Evolutionary conservation across 202 grass and related monocot species (phyloP).

Genomic region (Dendrocalamus latiflorus): DNA sequence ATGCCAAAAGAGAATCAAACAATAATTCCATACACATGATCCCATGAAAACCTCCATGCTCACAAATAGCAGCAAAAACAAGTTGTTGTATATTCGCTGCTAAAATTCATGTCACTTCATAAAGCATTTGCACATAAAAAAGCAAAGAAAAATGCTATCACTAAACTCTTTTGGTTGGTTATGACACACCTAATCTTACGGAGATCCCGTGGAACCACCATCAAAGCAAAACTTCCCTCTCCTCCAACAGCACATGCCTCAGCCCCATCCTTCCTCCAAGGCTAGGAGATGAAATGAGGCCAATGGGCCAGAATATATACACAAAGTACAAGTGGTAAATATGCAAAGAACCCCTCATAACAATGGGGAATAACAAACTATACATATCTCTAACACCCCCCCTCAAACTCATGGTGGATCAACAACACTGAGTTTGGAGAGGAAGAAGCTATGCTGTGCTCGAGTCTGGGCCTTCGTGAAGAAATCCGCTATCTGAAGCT

Average conservation of each 20-base stretch:
- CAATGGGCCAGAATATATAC: no score
- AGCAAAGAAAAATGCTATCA: neutral
- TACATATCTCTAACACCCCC: no score
- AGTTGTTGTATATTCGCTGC: neutral
- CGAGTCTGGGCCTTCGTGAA: no score
- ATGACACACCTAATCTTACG: neutral
- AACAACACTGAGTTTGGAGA: no score
- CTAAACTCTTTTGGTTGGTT: neutral
- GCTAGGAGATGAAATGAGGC: neutral
- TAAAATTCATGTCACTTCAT: neutral
- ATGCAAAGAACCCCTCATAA: no score
- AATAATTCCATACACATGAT: neutral
- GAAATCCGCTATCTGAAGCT: no score
- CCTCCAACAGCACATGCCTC: slow-evolving; percentile 8
- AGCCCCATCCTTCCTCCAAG: neutral
- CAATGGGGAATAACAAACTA: no score
- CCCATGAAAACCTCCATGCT: neutral
- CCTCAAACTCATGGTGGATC: no score
- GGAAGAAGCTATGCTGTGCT: no score
- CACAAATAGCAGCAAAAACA: neutral
- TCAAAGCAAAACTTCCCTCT: neutral
- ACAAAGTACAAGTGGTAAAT: no score
- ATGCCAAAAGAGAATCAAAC: slow-evolving; percentile 14
- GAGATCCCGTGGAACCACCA: neutral
- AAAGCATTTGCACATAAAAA: neutral